These are phyloP conservation scores for Cutaneotrichosporon sp. DNA, from an alignment of 1,284 basidiomycete species.

Conservation along the genomic window DNA sequence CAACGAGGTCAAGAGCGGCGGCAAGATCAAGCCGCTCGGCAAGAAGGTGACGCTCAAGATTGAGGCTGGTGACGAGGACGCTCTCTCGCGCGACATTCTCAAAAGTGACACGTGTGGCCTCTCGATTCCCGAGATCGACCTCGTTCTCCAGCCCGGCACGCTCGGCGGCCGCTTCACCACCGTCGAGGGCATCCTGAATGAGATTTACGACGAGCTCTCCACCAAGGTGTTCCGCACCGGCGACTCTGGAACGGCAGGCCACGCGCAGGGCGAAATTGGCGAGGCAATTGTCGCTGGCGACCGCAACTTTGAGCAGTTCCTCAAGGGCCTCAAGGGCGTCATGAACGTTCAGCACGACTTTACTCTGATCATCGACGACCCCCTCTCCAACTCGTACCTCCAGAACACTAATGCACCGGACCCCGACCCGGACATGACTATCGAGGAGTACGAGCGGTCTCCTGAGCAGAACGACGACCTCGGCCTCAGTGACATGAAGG, in stretches of 20 bases:
- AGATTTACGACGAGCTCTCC: conserved; percentile 92
- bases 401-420: conserved; percentile 94
- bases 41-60: conserved; percentile 87
- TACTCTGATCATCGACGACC: conserved; percentile 93
- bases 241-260: conserved; percentile 39
- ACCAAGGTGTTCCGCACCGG: conserved; percentile 76
- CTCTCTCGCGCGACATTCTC: conserved; percentile 88
- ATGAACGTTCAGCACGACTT: conserved; percentile 75
- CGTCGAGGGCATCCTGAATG: conserved; percentile 88
- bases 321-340: conserved; percentile 74
- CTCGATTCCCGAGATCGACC: conserved; percentile 90
- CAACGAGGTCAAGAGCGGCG: conserved; percentile 94
- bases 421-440: conserved; percentile 84
- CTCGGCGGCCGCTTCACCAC: conserved; percentile 99
- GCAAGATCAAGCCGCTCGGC: conserved; percentile 80
- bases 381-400: conserved; percentile 90
- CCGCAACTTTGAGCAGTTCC: conserved; percentile 69
- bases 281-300: conserved; percentile 56
- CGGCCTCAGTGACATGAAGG: conserved; percentile 93
- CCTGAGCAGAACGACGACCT: conserved; percentile 94
- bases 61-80: conserved; percentile 73
- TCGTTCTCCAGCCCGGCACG: conserved; percentile 87
- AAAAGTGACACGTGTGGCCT: conserved; percentile 95
- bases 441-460: conserved; percentile 77
- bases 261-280: conserved; percentile 37